Evolutionary conservation across 1,284 basidiomycete species (phyloP).

Genomic region (Sporisorium reilianum): DNA sequence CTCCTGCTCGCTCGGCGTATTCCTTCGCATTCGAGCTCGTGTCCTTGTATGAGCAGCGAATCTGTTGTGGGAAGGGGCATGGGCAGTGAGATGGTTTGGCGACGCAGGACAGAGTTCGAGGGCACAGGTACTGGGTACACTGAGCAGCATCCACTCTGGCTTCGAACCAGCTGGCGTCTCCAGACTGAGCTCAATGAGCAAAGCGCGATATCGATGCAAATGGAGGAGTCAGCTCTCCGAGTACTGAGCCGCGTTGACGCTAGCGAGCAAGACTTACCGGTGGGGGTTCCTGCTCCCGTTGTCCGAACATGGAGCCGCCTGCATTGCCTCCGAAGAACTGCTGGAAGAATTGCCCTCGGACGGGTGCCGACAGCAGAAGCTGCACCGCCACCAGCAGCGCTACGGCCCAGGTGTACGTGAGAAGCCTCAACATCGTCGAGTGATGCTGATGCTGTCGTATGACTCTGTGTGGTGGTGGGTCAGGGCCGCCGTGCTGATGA

Average conservation of each 20-base stretch:
- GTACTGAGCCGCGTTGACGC: background rate
- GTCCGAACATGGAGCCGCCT: conserved; percentile 33
- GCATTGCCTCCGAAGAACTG: conserved; percentile 56
- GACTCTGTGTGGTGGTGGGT: background rate
- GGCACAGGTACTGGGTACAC: conserved; percentile 60
- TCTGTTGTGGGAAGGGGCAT: conserved; percentile 62
- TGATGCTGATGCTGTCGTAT: background rate
- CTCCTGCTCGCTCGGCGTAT: conserved; percentile 25
- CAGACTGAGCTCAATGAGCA: conserved; percentile 25
- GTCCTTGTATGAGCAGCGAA: conserved; percentile 55
- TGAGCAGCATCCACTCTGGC: conserved; percentile 58
- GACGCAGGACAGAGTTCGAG: conserved; percentile 64
- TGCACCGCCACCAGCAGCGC: conserved; percentile 20
- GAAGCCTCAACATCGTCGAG: conserved; percentile 9
- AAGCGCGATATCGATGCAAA: background rate
- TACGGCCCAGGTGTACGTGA: background rate
- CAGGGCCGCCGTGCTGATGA: background rate
- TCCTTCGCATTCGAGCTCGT: conserved; percentile 24
- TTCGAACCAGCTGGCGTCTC: conserved; percentile 61
- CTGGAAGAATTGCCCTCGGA: conserved; percentile 57
- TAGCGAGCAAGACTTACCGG: conserved; percentile 46
- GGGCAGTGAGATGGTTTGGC: conserved; percentile 60
- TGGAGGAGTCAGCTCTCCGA: background rate
- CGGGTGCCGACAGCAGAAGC: conserved; percentile 17
- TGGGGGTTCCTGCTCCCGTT: conserved; percentile 56